A percentile compares a stretch with the other conserved stretches of the same genome.
Conservation (phyloP, 345 rosid genomes). For the Gossypium stocksii region DNA sequence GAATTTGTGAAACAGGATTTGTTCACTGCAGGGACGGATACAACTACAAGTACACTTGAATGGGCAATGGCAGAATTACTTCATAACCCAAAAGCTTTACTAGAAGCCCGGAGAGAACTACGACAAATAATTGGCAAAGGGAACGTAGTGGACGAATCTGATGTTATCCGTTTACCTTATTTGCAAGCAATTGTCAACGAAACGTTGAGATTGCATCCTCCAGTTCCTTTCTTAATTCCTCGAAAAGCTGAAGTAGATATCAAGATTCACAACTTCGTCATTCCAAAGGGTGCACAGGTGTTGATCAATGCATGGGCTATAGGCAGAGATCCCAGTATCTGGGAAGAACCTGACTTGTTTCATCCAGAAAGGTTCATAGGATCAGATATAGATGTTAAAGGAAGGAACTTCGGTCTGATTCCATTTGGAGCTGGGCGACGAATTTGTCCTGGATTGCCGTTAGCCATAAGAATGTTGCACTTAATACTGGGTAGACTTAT, state of each 20-base stretch:
- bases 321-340: conserved; percentile 2
- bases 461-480: conserved; percentile 32
- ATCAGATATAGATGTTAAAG: conserved; percentile 8
- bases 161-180: neutral
- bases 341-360: neutral
- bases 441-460: conserved; percentile 37
- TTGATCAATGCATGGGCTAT: conserved; percentile 8
- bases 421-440: conserved; percentile 15
- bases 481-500: conserved; percentile 43
- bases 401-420: conserved; percentile 6
- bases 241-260: neutral
- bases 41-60: neutral
- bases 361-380: conserved; percentile 7
- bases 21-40: neutral
- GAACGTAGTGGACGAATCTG: conserved; percentile 6
- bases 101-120: neutral
- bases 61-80: conserved; percentile 10
- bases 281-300: conserved; percentile 4
- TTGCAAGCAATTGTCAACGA: neutral
- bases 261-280: neutral
- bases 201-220: neutral
- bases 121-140: neutral
- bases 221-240: neutral
- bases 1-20: conserved; percentile 5
- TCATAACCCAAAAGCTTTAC: neutral